Evolutionary conservation across 2,329 filamentous ascomycete species (phyloP).

Genomic region (Colletotrichum aenigma): DNA sequence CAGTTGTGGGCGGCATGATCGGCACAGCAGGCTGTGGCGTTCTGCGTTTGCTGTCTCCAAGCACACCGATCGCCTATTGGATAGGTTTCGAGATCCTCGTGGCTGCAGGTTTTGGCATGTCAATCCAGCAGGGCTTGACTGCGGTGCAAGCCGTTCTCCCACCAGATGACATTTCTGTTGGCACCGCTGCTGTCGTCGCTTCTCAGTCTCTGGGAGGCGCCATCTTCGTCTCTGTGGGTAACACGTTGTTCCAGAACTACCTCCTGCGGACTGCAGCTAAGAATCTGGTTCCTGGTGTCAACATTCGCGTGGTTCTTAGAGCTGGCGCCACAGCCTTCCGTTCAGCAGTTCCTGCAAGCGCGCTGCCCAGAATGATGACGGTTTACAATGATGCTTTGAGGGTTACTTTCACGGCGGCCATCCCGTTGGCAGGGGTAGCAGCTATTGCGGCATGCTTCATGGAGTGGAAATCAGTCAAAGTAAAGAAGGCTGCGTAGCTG

Average conservation of each 20-base stretch:
- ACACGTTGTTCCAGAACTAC: slow-evolving; percentile 42
- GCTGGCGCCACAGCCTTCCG: slow-evolving; percentile 57
- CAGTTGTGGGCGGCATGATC: slow-evolving; percentile 31
- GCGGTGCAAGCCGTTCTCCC: slow-evolving; percentile 36
- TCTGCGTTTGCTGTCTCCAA: slow-evolving; percentile 37
- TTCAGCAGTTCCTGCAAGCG: slow-evolving; percentile 45
- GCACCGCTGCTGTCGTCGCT: slow-evolving; percentile 34
- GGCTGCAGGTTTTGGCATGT: slow-evolving; percentile 43
- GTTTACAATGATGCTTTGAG: slow-evolving; percentile 68
- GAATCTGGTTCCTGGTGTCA: not conserved
- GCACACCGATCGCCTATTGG: slow-evolving; percentile 38
- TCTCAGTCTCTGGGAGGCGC: slow-evolving; percentile 44
- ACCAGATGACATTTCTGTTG: slow-evolving; percentile 28
- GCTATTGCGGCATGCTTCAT: slow-evolving; percentile 10
- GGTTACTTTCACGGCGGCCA: slow-evolving; percentile 49
- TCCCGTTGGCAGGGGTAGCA: slow-evolving; percentile 7
- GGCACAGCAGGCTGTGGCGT: slow-evolving; percentile 38
- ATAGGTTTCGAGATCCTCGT: slow-evolving; percentile 51
- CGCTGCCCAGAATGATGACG: slow-evolving; percentile 53
- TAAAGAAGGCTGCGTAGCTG: not conserved
- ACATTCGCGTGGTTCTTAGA: slow-evolving; percentile 28
- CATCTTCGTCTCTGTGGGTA: slow-evolving; percentile 46
- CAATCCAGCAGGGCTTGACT: slow-evolving; percentile 48
- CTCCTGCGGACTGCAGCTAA: slow-evolving; percentile 30
- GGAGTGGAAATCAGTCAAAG: slow-evolving; percentile 12